These are phyloP conservation scores for Dispira parvispora DNA, from an alignment of 192 early-diverging fungal species.

Conservation along the genomic window DNA sequence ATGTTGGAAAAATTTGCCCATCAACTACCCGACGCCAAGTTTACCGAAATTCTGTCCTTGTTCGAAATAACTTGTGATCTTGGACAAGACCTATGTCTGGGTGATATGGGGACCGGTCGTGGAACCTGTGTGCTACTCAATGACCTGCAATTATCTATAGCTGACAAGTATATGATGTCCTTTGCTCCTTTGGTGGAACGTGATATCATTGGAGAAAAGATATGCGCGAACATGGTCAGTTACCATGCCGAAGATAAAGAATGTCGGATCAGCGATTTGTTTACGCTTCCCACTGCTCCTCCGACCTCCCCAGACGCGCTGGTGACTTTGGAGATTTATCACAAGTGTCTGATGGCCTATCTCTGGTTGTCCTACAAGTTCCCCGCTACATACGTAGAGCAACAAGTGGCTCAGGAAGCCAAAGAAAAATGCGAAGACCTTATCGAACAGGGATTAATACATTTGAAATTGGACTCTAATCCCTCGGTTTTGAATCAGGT, in stretches of 20 bases:
- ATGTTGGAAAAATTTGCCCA: constrained; percentile 61
- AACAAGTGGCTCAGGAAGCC: not conserved
- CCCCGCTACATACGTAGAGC: constrained; percentile 1
- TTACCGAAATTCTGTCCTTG: constrained; percentile 42
- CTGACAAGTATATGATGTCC: constrained; percentile 20
- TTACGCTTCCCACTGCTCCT: constrained; percentile 26
- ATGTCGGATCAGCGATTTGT: constrained; percentile 28
- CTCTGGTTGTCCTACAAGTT: constrained; percentile 61
- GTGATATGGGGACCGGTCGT: not conserved
- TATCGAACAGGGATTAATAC: not conserved
- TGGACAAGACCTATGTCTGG: not conserved
- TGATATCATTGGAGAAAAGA: constrained; percentile 12
- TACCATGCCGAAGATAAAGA: constrained; percentile 19
- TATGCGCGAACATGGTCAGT: constrained; percentile 13
- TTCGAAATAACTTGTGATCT: constrained; percentile 8
- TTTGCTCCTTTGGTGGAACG: constrained; percentile 13
- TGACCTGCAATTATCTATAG: constrained; percentile 3
- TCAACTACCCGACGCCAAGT: constrained; percentile 41
- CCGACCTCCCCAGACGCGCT: constrained; percentile 22
- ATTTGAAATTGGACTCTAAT: too few species aligned
- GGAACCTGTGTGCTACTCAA: constrained; percentile 2
- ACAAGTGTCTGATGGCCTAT: constrained; percentile 66
- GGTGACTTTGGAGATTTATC: constrained; percentile 44
- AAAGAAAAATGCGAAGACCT: not conserved
- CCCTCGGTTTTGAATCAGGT: too few species aligned